These are phyloP conservation scores for Colletotrichum destructivum DNA, from an alignment of 2,329 filamentous ascomycete genomes.

Conservation along the genomic window DNA sequence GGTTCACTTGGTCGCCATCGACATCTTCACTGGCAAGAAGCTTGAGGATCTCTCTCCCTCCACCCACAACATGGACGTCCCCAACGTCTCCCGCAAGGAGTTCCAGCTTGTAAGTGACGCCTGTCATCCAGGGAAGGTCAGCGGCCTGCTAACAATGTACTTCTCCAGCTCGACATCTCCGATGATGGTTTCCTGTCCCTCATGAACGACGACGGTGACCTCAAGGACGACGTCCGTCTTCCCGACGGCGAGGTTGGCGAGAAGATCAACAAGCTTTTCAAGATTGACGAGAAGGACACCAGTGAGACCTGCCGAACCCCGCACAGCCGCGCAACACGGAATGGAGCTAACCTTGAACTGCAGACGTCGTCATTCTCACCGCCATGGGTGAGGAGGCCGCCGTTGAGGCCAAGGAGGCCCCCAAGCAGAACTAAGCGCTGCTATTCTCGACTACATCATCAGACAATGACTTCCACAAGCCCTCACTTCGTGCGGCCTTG, in stretches of 20 bases:
- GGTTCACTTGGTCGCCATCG: conserved; percentile 97
- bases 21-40: conserved; percentile 99
- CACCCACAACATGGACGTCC: conserved; percentile 98
- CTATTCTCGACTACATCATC: conserved; percentile 41
- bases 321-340: conserved; percentile 25
- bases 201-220: conserved; percentile 87
- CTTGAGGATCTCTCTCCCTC: conserved; percentile 98
- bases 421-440: conserved; percentile 56
- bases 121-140: not conserved
- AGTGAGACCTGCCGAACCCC: conserved; percentile 74
- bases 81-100: conserved; percentile 91
- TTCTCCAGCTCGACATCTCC: conserved; percentile 84
- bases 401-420: conserved; percentile 95
- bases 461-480: conserved; percentile 40
- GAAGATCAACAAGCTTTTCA: conserved; percentile 87
- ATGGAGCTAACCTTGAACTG: conserved; percentile 21
- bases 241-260: conserved; percentile 92
- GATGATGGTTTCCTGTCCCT: conserved; percentile 97
- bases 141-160: conserved; percentile 29
- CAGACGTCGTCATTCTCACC: conserved; percentile 92
- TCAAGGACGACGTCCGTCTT: conserved; percentile 95
- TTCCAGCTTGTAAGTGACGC: conserved; percentile 88
- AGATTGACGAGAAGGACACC: conserved; percentile 88
- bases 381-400: conserved; percentile 96
- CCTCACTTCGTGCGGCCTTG: conserved; percentile 40